phyloP scores from a whole-genome alignment of 371 early-diverging fungal genomes.

The Apophysomyces variabilis region DNA sequence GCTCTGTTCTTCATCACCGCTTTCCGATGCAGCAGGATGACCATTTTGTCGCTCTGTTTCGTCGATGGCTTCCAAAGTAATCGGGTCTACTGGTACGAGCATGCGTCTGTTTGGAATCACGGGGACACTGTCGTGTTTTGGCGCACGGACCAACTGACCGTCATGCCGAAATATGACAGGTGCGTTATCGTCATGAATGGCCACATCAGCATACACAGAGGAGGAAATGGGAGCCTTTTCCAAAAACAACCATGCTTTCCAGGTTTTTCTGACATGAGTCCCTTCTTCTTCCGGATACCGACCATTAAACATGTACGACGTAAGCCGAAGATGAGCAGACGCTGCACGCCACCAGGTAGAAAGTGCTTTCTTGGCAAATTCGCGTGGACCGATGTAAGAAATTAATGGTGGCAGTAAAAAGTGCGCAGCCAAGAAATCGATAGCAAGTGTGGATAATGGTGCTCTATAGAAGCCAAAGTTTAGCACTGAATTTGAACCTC shows the following conservation, averaged over 20 bases:
- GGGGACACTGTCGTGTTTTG: constrained; percentile 72
- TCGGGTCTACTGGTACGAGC: constrained; percentile 74
- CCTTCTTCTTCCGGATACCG: constrained; percentile 73
- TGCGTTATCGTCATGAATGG: constrained; percentile 36
- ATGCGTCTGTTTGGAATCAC: constrained; percentile 71
- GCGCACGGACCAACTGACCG: constrained; percentile 71
- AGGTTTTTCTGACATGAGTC: constrained; percentile 47
- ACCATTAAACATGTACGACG: constrained; percentile 85
- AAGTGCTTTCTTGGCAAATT: constrained; percentile 53
- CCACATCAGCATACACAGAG: constrained; percentile 35
- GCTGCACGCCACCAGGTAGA: constrained; percentile 71
- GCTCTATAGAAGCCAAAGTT: background rate
- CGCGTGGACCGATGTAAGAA: constrained; percentile 59
- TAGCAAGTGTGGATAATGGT: constrained; percentile 45
- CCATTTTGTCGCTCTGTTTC: constrained; percentile 60
- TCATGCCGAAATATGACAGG: constrained; percentile 64
- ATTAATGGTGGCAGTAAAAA: constrained; percentile 74
- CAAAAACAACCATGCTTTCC: constrained; percentile 50
- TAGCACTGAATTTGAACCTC: too few relatives aligned
- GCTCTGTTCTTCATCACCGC: constrained; percentile 51
- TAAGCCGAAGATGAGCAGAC: constrained; percentile 70
- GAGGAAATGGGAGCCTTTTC: constrained; percentile 30
- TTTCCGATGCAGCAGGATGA: constrained; percentile 58
- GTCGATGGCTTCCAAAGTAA: constrained; percentile 62
- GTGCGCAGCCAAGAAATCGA: constrained; percentile 79